Percentiles rank a stretch among this genome's conserved stretches.
Conservation (phyloP, 306 rosid genomes). For the Canavalia gladiata region DNA sequence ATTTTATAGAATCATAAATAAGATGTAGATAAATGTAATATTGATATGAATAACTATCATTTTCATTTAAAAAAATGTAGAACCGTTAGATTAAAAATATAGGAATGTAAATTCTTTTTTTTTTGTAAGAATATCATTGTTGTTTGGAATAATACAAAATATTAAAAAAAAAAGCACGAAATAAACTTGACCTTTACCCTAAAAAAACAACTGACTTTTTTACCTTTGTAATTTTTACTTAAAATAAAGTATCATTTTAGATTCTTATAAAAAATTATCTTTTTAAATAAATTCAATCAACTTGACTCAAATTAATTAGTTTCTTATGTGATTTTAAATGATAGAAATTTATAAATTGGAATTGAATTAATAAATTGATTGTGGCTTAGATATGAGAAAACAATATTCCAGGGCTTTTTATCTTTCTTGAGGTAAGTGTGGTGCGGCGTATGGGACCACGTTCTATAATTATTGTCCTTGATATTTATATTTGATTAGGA, state of each 20-base stretch:
- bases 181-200: background rate
- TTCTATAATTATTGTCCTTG: background rate
- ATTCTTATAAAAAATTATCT: background rate
- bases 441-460: background rate
- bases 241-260: background rate
- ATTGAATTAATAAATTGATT: background rate
- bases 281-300: background rate
- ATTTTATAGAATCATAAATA: no score
- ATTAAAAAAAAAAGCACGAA: no score
- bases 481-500: background rate
- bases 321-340: background rate
- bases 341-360: no score
- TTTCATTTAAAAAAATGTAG: no score
- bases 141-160: no score
- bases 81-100: no score
- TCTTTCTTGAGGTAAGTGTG: background rate
- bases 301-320: background rate
- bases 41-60: no score
- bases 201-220: no score
- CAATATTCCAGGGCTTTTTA: background rate
- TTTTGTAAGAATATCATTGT: no score
- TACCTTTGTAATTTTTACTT: background rate
- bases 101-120: no score
- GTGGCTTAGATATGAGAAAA: background rate
- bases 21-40: no score